Base-by-base conservation (phyloP, 345 rosid species). In the Pistacia vera region DNA sequence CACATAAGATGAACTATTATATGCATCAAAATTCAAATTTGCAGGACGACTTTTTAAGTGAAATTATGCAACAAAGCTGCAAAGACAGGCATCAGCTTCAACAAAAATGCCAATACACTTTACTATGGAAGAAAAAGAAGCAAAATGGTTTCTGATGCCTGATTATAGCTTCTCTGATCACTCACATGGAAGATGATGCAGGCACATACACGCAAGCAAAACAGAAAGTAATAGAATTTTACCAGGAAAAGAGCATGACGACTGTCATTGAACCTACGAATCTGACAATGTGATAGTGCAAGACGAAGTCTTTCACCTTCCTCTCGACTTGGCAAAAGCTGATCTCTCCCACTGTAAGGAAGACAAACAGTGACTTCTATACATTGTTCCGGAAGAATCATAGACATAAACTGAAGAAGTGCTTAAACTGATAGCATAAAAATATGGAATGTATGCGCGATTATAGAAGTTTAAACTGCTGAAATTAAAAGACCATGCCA, bases 201-300 rank as follows among this genome's bases (percentile, higher is more conserved):
- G 0, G 13, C 3, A 20, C 52, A 71, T 28, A 38, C 49, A 46
- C 66, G 22, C 28, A 20, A 25, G 52, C 35, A 68, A 35, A 60
- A 63, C 68, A 33, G 69, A 59, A 56, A 77, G 77, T 80, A 57
- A 76, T 38, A 76, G 74, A 44, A 76, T 63, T 85, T 75, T 82
- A 94, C 98, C 94, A 94, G 81, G 84, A 94, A 88, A 64, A 92
- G 89, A 73, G 86, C 92, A 85, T 93, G 99, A 22, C 92, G 90
- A 66, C 77, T 84, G 74, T 86, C 88, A 46, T 78, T 55, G 72
- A 90, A 91, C 38, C n/a, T 78, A 61, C 97, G 95, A 51, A 64
- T 84, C 75, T 85, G 91, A 78, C 92, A 77, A 75, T 81, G 86
- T 59, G 71, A 82, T 70, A 90, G 80, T 54, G 83, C 79, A 68